Evolutionary conservation across 257 asterid genomes (phyloP).

Genomic region (Hygrophila difformis): DNA sequence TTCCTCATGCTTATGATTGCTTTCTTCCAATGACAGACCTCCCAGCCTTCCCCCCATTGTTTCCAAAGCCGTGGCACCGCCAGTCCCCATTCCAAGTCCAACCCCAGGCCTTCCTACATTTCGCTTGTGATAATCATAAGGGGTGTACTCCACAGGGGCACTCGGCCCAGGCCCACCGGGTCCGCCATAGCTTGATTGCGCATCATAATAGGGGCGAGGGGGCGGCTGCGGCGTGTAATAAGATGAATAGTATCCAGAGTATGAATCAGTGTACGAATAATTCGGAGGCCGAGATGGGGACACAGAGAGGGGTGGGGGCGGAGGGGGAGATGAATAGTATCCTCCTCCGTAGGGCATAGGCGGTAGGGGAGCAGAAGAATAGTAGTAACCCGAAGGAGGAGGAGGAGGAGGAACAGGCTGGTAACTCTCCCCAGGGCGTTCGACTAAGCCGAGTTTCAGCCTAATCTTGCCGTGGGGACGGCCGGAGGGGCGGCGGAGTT

Average conservation of each 20-base stretch:
- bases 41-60: conserved; percentile 60
- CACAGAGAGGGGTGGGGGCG: conserved; percentile 28
- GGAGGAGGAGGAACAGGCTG: conserved; percentile 56
- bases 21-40: conserved; percentile 68
- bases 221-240: conserved; percentile 50
- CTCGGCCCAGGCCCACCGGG: conserved; percentile 66
- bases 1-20: conserved; percentile 45
- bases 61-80: conserved; percentile 57
- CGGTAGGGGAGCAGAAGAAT: conserved; percentile 44
- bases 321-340: conserved; percentile 34
- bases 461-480: conserved; percentile 88
- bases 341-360: conserved; percentile 37
- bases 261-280: conserved; percentile 41
- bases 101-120: conserved; percentile 28
- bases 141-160: conserved; percentile 76
- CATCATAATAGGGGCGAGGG: conserved; percentile 36
- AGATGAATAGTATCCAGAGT: conserved; percentile 45
- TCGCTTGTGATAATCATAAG: conserved; percentile 53
- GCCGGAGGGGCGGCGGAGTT: conserved; percentile 78
- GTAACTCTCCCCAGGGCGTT: conserved; percentile 46
- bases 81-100: conserved; percentile 47
- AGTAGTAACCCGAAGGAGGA: conserved; percentile 47
- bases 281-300: conserved; percentile 34
- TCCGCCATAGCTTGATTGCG: conserved; percentile 44
- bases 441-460: conserved; percentile 43